Evolutionary conservation across 805 yeast genomes (phyloP), one percentile per base, ranked within the genome.

Genomic region (Hagleromyces aurorensis): DNA sequence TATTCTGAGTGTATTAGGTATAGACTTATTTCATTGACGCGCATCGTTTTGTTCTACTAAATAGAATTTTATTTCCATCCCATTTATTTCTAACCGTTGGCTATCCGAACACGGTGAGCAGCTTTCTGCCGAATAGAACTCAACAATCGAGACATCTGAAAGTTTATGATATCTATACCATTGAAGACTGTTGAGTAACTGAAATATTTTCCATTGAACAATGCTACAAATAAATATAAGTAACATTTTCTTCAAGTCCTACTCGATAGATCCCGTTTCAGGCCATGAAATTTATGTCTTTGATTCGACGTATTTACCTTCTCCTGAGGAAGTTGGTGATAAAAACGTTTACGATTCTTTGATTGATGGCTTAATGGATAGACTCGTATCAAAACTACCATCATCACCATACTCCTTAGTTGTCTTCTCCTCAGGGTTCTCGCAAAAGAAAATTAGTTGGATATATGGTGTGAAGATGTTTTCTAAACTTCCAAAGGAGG

Each of bases 341-440:
- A 59, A 57, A 30, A 55, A 56, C 29, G 51, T 55, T 1, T 46
- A 61, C 43, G 60, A 64, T 39, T 19, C 58, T 28, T 40, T 60
- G 8, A 49, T 68, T 21, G 68, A 72, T 21, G 70, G 67, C 17
- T 67, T 81, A 23, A 72, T 81, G 35, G 70, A 72, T 25, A 65
- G 69, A 6, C 50, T 83, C 21, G 62, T 82, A 34, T 44, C 58
- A 3, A 53, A 61, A 26, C 62, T 86, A 23, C 95, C 96, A 1
- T 44, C 57, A 5, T 62, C 65, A 16, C 72, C 75, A 5, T 83
- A 78, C 50, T 75, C 77, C 5, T 51, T 89, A 11, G 70, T 84
- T 0, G 71, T 86, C 48, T 78, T 87, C 47, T 82, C 93, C 21
- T 77, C 94, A 19, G 96, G 96, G 0, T 74, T 89, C 32, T 74